A percentile compares a stretch with the other conserved stretches of the same genome.
phyloP scores from a whole-genome alignment of 495 filamentous ascomycete species.

The Penicillium goetzii region DNA sequence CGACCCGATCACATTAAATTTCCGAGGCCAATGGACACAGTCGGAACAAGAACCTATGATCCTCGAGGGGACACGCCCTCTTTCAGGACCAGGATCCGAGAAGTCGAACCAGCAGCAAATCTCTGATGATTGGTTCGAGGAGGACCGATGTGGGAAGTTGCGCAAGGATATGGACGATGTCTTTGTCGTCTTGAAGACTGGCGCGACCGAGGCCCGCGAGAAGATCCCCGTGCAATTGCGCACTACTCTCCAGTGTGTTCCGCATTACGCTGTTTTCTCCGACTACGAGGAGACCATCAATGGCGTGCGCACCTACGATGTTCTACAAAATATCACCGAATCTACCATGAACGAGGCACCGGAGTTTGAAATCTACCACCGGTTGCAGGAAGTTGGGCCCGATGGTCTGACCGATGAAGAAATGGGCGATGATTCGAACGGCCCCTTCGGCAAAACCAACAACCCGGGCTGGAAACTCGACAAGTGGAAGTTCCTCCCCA shows the following conservation, averaged over 20 bases:
- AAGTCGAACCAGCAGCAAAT: slow-evolving; percentile 2
- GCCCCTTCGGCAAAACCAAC: slow-evolving; percentile 39
- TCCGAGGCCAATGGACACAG: slow-evolving; percentile 15
- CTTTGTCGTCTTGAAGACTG: slow-evolving; percentile 49
- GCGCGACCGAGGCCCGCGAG: slow-evolving; percentile 43
- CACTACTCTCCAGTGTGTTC: slow-evolving; percentile 46
- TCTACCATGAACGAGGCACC: slow-evolving; percentile 38
- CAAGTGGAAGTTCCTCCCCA: slow-evolving; percentile 70
- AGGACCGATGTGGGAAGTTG: slow-evolving; percentile 27
- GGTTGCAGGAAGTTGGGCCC: slow-evolving; percentile 42
- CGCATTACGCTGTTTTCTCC: slow-evolving; percentile 51
- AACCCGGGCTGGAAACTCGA: slow-evolving; percentile 63
- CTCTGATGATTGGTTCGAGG: slow-evolving; percentile 1
- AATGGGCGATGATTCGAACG: slow-evolving; percentile 38
- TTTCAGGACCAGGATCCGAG: background rate
- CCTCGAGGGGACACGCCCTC: slow-evolving; percentile 11
- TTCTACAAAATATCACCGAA: slow-evolving; percentile 44
- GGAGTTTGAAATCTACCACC: slow-evolving; percentile 49
- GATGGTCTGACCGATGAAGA: slow-evolving; percentile 38
- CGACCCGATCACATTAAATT: slow-evolving; percentile 10
- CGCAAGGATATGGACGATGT: slow-evolving; percentile 38
- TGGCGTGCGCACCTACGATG: slow-evolving; percentile 44
- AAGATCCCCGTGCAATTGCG: slow-evolving; percentile 46
- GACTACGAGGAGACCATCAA: slow-evolving; percentile 50
- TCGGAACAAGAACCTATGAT: slow-evolving; percentile 16